Conservation (phyloP, 78 protist genomes). For the Dictyostelium capitatum region DNA sequence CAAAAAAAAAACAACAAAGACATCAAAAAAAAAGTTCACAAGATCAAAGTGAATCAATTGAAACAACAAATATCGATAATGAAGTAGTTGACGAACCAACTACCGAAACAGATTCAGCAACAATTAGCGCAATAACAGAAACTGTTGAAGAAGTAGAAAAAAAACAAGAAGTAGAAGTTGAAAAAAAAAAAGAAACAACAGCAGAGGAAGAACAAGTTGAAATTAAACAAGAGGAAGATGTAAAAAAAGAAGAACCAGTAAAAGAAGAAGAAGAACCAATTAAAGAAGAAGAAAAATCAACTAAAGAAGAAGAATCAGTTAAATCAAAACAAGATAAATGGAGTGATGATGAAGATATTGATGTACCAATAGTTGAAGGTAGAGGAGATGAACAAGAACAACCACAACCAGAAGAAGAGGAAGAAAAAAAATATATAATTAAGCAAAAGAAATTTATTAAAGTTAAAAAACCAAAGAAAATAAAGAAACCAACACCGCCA, state of each 20-base stretch:
- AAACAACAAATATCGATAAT: neutral
- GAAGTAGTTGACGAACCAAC: neutral
- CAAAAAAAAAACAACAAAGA: conserved; percentile 25
- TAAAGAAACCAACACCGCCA: neutral
- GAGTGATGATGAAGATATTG: conserved; percentile 14
- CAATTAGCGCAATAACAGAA: neutral
- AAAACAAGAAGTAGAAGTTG: conserved; percentile 3
- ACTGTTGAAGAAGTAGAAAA: neutral
- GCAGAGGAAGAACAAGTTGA: neutral
- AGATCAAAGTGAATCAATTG: neutral
- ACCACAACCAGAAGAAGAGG: neutral
- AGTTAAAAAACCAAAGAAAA: conserved; percentile 6
- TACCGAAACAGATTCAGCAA: neutral
- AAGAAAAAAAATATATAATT: neutral
- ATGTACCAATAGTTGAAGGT: neutral
- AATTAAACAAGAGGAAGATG: neutral
- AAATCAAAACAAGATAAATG: neutral
- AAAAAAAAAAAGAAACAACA: neutral
- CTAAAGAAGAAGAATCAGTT: neutral
- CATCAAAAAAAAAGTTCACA: conserved; percentile 43
- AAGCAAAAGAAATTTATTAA: conserved; percentile 10
- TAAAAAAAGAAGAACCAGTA: neutral
- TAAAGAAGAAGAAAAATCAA: neutral
- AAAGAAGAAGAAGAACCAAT: neutral
- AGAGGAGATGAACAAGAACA: neutral